A percentile compares a stretch with the other conserved stretches of the same genome.
Conservation (phyloP, 305 asterid genomes). For the Fraxinus angustifolia region DNA sequence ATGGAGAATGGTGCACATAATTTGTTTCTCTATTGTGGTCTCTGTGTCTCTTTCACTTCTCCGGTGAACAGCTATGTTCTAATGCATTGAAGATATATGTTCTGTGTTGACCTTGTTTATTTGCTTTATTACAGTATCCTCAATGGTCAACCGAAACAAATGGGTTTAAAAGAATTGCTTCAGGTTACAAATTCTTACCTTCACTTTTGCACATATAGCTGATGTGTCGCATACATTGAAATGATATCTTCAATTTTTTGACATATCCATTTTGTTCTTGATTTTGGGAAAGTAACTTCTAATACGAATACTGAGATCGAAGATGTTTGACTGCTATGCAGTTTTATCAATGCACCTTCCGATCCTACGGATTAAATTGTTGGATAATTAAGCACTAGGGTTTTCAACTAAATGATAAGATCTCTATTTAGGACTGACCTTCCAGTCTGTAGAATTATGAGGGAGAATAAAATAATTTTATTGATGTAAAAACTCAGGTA, state of each 20-base stretch:
- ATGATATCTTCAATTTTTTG: constrained; percentile 10
- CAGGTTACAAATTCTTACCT: constrained; percentile 54
- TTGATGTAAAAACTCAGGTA: neutral
- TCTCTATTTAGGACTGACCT: neutral
- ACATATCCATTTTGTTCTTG: neutral
- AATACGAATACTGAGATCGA: neutral
- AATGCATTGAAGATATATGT: neutral
- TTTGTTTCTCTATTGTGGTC: constrained; percentile 8
- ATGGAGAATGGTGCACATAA: constrained; percentile 4
- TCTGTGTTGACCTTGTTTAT: neutral
- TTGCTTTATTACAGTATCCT: constrained; percentile 63
- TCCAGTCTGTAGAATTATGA: neutral
- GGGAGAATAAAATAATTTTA: neutral
- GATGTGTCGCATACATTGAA: neutral
- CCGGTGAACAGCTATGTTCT: constrained; percentile 9
- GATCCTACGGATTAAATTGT: constrained; percentile 1
- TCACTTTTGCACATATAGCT: neutral
- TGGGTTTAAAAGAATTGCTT: constrained; percentile 96
- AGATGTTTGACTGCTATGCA: constrained; percentile 1
- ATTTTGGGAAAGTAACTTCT: constrained; percentile 7
- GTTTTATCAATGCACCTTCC: neutral
- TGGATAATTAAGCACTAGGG: neutral
- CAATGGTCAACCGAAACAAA: constrained; percentile 82
- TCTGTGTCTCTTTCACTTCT: neutral
- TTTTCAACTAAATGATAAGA: neutral